phyloP scores from a whole-genome alignment of 257 asterid species.

The Nicotiana tomentosiformis region DNA sequence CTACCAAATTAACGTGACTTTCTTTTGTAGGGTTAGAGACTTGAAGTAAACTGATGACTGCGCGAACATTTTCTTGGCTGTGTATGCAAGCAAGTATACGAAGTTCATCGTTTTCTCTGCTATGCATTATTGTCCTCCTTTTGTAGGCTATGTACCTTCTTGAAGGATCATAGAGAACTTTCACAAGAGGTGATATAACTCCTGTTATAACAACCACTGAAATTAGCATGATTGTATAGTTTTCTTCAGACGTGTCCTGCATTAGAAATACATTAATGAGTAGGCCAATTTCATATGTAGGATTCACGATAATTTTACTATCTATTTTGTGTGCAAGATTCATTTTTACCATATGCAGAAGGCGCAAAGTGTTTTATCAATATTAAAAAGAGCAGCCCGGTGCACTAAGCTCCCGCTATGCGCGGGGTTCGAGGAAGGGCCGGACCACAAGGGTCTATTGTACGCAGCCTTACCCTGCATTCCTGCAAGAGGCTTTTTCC shows the following conservation, averaged over 20 bases:
- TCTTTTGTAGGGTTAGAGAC: slow-evolving; percentile 38
- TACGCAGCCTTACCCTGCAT: too few relatives aligned
- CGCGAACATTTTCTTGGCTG: slow-evolving; percentile 41
- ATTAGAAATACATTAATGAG: slow-evolving; percentile 1
- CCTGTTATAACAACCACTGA: slow-evolving; percentile 46
- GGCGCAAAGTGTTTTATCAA: too few relatives aligned
- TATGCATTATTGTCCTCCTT: slow-evolving; percentile 50
- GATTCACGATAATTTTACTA: neutral
- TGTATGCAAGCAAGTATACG: slow-evolving; percentile 51
- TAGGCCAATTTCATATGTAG: neutral
- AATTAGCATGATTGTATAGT: slow-evolving; percentile 39
- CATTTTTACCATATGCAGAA: neutral
- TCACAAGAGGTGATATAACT: slow-evolving; percentile 48
- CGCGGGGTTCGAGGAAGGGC: too few relatives aligned
- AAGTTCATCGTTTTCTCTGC: slow-evolving; percentile 43
- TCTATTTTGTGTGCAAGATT: neutral
- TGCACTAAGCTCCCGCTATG: too few relatives aligned
- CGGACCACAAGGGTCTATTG: too few relatives aligned
- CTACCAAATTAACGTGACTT: slow-evolving; percentile 38
- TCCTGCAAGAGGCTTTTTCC: too few relatives aligned
- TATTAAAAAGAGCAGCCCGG: too few relatives aligned
- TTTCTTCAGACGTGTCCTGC: slow-evolving; percentile 40
- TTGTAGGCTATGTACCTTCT: slow-evolving; percentile 51
- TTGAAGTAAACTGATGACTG: slow-evolving; percentile 46
- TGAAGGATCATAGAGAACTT: slow-evolving; percentile 53